phyloP scores from a whole-genome alignment of 1,139 yeast genomes.

The Meyerozyma smithsonii region DNA sequence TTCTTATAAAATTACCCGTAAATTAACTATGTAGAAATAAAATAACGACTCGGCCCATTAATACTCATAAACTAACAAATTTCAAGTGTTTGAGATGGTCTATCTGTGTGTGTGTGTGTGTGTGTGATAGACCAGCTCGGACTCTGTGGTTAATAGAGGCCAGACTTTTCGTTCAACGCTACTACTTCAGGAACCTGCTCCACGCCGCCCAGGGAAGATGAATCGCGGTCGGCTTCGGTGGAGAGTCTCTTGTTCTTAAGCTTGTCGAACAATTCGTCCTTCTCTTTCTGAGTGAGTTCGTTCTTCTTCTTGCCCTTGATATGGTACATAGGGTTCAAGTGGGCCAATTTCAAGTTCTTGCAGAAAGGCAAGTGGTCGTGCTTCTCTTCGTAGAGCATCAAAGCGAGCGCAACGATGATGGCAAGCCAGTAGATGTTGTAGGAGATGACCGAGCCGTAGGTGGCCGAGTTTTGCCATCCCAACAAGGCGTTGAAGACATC shows the following conservation, averaged over 20 bases:
- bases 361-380: slow-evolving; percentile 22
- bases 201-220: background rate
- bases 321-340: slow-evolving; percentile 24
- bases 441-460: slow-evolving; percentile 23
- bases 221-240: slow-evolving; percentile 1
- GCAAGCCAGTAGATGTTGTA: slow-evolving; percentile 22
- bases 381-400: slow-evolving; percentile 22
- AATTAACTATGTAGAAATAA: background rate
- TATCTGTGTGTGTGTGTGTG: slow-evolving; percentile 1
- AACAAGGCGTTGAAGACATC: slow-evolving; percentile 77
- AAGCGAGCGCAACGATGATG: slow-evolving; percentile 13
- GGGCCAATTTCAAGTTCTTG: slow-evolving; percentile 14
- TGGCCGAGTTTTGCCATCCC: slow-evolving; percentile 26
- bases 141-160: too few relatives aligned
- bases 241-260: slow-evolving; percentile 13
- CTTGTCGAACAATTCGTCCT: slow-evolving; percentile 18
- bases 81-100: background rate
- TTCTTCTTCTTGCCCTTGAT: slow-evolving; percentile 22
- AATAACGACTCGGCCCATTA: slow-evolving; percentile 2
- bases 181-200: background rate
- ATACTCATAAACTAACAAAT: background rate
- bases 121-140: too few relatives aligned
- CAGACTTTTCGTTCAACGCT: background rate
- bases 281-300: slow-evolving; percentile 15
- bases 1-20: slow-evolving; percentile 12